Evolutionary conservation across 768 basidiomycete genomes (phyloP).

Genomic region (Exidia glandulosa): DNA sequence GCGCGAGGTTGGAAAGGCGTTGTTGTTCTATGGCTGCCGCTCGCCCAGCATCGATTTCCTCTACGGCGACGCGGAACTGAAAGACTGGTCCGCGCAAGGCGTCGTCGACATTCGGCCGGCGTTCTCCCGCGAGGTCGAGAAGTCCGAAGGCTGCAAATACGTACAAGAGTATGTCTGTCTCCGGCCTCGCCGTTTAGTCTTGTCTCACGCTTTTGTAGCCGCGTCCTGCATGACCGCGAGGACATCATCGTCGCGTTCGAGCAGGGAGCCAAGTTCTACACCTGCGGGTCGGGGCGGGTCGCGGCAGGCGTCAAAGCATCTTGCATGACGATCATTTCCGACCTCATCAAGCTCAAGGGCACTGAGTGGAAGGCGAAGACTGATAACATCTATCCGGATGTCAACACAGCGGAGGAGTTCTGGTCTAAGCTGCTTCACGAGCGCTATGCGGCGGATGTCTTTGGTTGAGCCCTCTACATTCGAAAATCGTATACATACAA

Average conservation of each 20-base stretch:
- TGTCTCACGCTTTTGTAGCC: slow-evolving; percentile 16
- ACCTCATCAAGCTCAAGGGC: slow-evolving; percentile 17
- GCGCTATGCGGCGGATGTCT: slow-evolving; percentile 36
- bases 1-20: slow-evolving; percentile 27
- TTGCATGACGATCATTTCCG: slow-evolving; percentile 27
- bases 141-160: slow-evolving; percentile 24
- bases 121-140: slow-evolving; percentile 22
- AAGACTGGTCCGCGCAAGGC: slow-evolving; percentile 30
- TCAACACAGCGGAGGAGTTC: slow-evolving; percentile 19
- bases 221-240: slow-evolving; percentile 31
- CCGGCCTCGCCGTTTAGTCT: neutral
- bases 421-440: slow-evolving; percentile 26
- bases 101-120: slow-evolving; percentile 35
- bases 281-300: slow-evolving; percentile 30
- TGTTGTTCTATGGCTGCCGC: slow-evolving; percentile 40
- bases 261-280: slow-evolving; percentile 30
- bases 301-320: slow-evolving; percentile 29
- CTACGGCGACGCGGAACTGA: slow-evolving; percentile 31
- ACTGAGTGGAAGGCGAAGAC: too few relatives aligned
- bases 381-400: too few relatives aligned
- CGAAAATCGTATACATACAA: too few relatives aligned
- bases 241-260: slow-evolving; percentile 22
- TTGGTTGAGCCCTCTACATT: too few relatives aligned
- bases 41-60: slow-evolving; percentile 30
- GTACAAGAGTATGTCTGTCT: slow-evolving; percentile 26